These are phyloP conservation scores for Paspalum vaginatum DNA, from an alignment of 176 grass and related monocot genomes.

Conservation along the genomic window DNA sequence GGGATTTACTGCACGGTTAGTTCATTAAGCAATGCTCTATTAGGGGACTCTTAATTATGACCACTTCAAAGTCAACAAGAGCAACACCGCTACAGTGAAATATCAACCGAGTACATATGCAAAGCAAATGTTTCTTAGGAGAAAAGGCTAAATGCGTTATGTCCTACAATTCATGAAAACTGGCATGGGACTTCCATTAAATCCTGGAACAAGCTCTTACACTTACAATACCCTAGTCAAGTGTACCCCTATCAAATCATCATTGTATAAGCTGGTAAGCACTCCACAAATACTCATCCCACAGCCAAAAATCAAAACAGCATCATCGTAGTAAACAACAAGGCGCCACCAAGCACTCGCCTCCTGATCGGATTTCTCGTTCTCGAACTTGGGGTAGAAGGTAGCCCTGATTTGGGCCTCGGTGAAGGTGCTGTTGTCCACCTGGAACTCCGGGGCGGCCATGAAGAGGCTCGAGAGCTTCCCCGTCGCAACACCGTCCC, in stretches of 20 bases:
- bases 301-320: no score
- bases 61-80: constrained; percentile 19
- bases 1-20: constrained; percentile 11
- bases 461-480: constrained; percentile 63
- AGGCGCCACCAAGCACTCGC: constrained; percentile 18
- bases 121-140: not conserved
- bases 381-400: constrained; percentile 98
- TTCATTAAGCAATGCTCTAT: not conserved
- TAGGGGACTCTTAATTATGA: not conserved
- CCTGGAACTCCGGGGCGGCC: constrained; percentile 55
- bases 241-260: not conserved
- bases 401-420: constrained; percentile 83
- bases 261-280: not conserved
- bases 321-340: no score
- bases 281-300: not conserved
- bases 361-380: constrained; percentile 96
- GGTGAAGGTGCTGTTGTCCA: constrained; percentile 68
- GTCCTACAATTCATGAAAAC: not conserved
- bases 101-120: not conserved
- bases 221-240: not conserved
- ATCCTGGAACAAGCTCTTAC: not conserved
- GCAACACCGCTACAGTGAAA: not conserved
- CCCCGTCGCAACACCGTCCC: not conserved
- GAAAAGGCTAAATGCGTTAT: not conserved
- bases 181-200: not conserved